Percentiles rank a stretch among this genome's conserved stretches.
phyloP scores from a whole-genome alignment of 1,139 yeast species.

The Pichia sp. region DNA sequence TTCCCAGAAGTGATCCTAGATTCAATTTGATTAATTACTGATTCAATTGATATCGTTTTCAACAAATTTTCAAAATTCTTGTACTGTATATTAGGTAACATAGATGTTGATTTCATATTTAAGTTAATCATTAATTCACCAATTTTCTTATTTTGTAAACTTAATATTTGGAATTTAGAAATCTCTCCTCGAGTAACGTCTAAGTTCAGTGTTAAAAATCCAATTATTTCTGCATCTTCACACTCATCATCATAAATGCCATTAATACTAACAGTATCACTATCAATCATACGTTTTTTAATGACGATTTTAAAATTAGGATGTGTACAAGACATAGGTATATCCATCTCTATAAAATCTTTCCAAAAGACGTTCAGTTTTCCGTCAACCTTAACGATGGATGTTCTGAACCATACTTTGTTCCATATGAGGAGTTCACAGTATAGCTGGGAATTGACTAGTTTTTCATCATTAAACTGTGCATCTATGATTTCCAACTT shows the following conservation, averaged over 20 bases:
- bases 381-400: slow-evolving; percentile 42
- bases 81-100: slow-evolving; percentile 55
- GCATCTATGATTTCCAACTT: slow-evolving; percentile 64
- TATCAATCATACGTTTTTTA: slow-evolving; percentile 31
- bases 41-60: slow-evolving; percentile 44
- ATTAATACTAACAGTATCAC: slow-evolving; percentile 16
- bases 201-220: slow-evolving; percentile 23
- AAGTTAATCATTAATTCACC: slow-evolving; percentile 58
- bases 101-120: slow-evolving; percentile 47
- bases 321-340: slow-evolving; percentile 47
- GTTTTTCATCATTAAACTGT: slow-evolving; percentile 31
- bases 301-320: slow-evolving; percentile 43
- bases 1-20: slow-evolving; percentile 27
- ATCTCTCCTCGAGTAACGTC: background rate
- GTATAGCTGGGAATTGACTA: slow-evolving; percentile 32
- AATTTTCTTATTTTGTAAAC: slow-evolving; percentile 31
- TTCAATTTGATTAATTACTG: slow-evolving; percentile 42
- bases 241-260: slow-evolving; percentile 23
- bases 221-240: slow-evolving; percentile 34
- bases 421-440: slow-evolving; percentile 65
- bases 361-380: slow-evolving; percentile 60
- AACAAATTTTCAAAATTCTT: slow-evolving; percentile 56
- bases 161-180: slow-evolving; percentile 25
- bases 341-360: slow-evolving; percentile 52
- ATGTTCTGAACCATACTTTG: slow-evolving; percentile 63